Percentiles rank a stretch among this genome's conserved stretches.
phyloP scores from a whole-genome alignment of 2,329 filamentous ascomycete genomes.

The Sarocladium oryzae region DNA sequence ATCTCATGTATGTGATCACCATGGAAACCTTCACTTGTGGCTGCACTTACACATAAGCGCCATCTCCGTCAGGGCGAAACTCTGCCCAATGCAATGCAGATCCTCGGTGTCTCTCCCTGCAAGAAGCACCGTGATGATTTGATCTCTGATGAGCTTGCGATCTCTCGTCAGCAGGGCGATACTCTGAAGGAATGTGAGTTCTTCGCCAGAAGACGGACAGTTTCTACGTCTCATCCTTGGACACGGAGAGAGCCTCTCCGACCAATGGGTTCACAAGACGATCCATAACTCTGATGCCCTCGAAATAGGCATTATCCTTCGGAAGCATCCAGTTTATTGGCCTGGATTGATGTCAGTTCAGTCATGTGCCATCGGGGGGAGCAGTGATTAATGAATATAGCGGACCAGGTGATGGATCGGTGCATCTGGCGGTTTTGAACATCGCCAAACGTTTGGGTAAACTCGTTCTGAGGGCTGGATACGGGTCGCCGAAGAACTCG shows the following conservation, averaged over 20 bases:
- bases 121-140: constrained; percentile 26
- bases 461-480: not conserved
- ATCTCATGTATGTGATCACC: no score
- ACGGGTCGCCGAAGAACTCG: not conserved
- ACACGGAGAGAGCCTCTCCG: not conserved
- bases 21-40: no score
- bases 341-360: no score
- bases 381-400: no score
- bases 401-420: not conserved
- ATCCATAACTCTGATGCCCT: not conserved
- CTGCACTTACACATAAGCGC: not conserved
- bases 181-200: not conserved
- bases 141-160: constrained; percentile 13
- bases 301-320: not conserved
- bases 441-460: not conserved
- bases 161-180: not conserved
- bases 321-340: not conserved
- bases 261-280: not conserved
- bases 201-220: not conserved
- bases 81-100: constrained; percentile 29
- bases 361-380: no score
- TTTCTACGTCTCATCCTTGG: constrained; percentile 11
- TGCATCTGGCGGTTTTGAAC: not conserved
- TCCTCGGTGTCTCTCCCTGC: constrained; percentile 34
- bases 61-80: constrained; percentile 19